Base-by-base conservation (phyloP, 768 basidiomycete genomes). In the Rhizopogon sp. region DNA sequence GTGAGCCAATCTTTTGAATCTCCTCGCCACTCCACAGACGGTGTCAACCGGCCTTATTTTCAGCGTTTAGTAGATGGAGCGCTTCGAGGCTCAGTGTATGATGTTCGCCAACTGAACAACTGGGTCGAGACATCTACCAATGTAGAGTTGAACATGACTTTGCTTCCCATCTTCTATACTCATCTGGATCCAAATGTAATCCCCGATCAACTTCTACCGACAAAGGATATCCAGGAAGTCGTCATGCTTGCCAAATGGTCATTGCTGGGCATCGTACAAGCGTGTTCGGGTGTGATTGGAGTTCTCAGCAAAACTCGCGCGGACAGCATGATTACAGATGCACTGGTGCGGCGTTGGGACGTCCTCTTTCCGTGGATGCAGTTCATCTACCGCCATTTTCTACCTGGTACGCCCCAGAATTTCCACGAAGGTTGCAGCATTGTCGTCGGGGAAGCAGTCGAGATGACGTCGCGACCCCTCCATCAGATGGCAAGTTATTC, bases 161-260 rank as follows among this genome's bases (percentile, higher is more conserved):
- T 44, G 16, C 29, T 52, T 20, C 50, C 50, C 25, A 20, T 52
- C 50, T 52, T 52, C 31, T 44, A 52, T 29, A 46, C 17, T 22
- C 50, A 52, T 44, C 50, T 52, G 50, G 41, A 52, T 17, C 50
- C 50, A 52, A 14, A 20, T 46, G 25, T 39, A 16, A 44, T 52
- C 7, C 46, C 33, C 33, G 46, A 47, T 47, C 46, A 47, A 47
- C 46, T 4, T 47, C 33, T 47, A 2, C 50, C 50, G 25, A 52
- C 25, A 13, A 44, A 46, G 17, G 41, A 41, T 5, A 14, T 28
- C 11, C 50, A 28, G 17, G 20, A 43, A 44, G 41, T 52, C 39
- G 3, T 46, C 22, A 45, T 16, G 6, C 25, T 52, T 20, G 50
- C 50, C 11, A 52, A 52, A 46, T 31, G 43, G n/a, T 52, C 50